A percentile compares a stretch with the other conserved stretches of the same genome.
Evolutionary conservation across 179 eudicot genomes (phyloP).

Genomic region (Carnegiea gigantea): DNA sequence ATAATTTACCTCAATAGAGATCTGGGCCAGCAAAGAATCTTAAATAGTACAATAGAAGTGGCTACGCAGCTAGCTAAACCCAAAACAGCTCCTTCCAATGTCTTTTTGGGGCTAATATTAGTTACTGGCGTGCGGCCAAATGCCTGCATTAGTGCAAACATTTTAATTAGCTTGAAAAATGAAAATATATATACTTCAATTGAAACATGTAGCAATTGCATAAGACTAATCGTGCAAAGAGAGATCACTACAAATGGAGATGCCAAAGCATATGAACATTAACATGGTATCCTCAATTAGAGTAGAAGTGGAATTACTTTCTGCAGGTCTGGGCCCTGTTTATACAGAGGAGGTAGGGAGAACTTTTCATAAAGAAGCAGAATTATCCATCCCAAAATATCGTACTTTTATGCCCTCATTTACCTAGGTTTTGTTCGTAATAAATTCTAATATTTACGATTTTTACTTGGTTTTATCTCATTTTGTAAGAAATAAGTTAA

Average conservation of each 20-base stretch:
- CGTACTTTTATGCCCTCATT: too few species aligned
- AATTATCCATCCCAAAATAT: too few species aligned
- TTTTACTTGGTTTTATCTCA: too few species aligned
- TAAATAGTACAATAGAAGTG: conserved; percentile 61
- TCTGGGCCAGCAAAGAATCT: conserved; percentile 75
- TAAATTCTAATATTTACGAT: too few species aligned
- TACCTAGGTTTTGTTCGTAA: too few species aligned
- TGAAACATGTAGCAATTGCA: neutral
- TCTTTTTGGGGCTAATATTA: conserved; percentile 86
- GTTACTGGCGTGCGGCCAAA: conserved; percentile 92
- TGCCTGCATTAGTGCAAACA: conserved; percentile 45
- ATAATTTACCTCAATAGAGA: conserved; percentile 56
- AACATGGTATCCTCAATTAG: too few species aligned
- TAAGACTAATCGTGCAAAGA: neutral
- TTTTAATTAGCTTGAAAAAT: neutral
- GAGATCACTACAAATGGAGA: neutral
- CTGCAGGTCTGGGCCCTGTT: neutral
- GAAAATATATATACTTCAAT: neutral
- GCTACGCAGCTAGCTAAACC: conserved; percentile 89
- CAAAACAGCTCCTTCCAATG: conserved; percentile 90
- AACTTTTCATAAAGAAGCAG: neutral
- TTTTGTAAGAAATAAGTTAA: too few species aligned
- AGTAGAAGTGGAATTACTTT: neutral
- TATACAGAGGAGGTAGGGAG: neutral
- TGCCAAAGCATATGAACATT: neutral